A percentile compares a stretch with the other conserved stretches of the same genome.
Evolutionary conservation across 495 filamentous ascomycete species (phyloP).

Genomic region (Aspergillus sparsus): DNA sequence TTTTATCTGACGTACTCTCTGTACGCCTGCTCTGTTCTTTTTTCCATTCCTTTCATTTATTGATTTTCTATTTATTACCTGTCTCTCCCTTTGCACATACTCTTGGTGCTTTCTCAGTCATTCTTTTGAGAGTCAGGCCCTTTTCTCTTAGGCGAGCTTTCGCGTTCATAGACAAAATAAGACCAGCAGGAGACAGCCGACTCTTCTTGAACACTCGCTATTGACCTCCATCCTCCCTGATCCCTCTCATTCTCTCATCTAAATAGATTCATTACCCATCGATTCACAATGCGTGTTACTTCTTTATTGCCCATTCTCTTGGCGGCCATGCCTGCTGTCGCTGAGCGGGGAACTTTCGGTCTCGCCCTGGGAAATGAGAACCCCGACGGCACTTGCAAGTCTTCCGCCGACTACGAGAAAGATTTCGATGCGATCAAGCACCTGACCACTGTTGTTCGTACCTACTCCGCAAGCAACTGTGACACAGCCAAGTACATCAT

Average conservation of each 20-base stretch:
- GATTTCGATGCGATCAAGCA: conserved; percentile 65
- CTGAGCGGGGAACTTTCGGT: conserved; percentile 49
- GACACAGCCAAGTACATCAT: conserved; percentile 65
- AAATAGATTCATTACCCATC: background rate
- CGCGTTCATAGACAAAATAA: background rate
- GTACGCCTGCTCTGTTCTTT: conserved; percentile 9
- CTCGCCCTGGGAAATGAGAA: conserved; percentile 53
- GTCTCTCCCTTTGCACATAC: background rate
- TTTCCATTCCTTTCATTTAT: background rate
- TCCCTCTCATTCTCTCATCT: conserved; percentile 9
- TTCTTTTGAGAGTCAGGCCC: background rate
- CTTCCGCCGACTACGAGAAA: conserved; percentile 59
- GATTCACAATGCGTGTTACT: conserved; percentile 48
- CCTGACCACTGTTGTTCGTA: conserved; percentile 62
- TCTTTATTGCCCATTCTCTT: conserved; percentile 40
- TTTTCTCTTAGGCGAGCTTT: background rate
- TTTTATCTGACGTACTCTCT: conserved; percentile 18
- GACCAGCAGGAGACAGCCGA: background rate
- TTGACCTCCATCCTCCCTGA: background rate
- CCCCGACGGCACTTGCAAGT: conserved; percentile 64
- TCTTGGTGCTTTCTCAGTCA: background rate
- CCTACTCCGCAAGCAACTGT: conserved; percentile 67
- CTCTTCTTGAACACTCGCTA: background rate
- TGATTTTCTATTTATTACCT: background rate
- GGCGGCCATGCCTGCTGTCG: conserved; percentile 45